Conservation (phyloP, 768 basidiomycete species). For the Xerocomellus chrysenteron region DNA sequence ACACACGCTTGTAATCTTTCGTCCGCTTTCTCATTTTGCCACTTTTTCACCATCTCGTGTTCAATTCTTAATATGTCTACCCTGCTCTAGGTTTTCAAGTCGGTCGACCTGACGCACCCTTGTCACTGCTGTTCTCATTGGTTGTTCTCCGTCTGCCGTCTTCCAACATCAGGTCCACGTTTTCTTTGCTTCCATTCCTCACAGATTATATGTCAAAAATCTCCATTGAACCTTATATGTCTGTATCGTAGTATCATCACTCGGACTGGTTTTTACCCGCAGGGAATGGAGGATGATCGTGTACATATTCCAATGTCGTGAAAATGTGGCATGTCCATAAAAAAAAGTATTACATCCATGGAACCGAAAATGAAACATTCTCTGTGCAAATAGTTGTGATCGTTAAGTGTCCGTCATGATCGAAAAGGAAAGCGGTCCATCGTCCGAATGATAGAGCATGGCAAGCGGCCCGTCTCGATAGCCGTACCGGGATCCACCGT, state of each 20-base stretch:
- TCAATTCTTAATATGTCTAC: slow-evolving; percentile 21
- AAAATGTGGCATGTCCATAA: slow-evolving; percentile 3
- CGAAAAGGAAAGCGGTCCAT: slow-evolving; percentile 5
- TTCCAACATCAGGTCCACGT: neutral
- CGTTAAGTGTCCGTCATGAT: slow-evolving; percentile 1
- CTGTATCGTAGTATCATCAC: slow-evolving; percentile 30
- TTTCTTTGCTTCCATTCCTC: slow-evolving; percentile 11
- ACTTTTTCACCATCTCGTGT: slow-evolving; percentile 10
- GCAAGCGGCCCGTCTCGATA: slow-evolving; percentile 3
- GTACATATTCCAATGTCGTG: slow-evolving; percentile 23
- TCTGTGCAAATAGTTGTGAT: neutral
- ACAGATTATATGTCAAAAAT: slow-evolving; percentile 30
- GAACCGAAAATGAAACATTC: neutral
- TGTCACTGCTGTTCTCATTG: slow-evolving; percentile 19
- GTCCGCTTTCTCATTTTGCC: neutral
- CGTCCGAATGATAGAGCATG: neutral
- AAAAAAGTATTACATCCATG: neutral
- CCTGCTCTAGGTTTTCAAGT: slow-evolving; percentile 19
- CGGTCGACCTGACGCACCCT: slow-evolving; percentile 13
- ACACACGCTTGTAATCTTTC: slow-evolving; percentile 26
- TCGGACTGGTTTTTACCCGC: slow-evolving; percentile 22
- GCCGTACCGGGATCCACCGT: neutral
- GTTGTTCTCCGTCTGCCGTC: slow-evolving; percentile 3
- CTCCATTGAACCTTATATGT: slow-evolving; percentile 20
- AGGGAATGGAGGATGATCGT: slow-evolving; percentile 28